A percentile compares a stretch with the other conserved stretches of the same genome.
phyloP scores from a whole-genome alignment of 768 basidiomycete species.

The Lentinula detonsa region DNA sequence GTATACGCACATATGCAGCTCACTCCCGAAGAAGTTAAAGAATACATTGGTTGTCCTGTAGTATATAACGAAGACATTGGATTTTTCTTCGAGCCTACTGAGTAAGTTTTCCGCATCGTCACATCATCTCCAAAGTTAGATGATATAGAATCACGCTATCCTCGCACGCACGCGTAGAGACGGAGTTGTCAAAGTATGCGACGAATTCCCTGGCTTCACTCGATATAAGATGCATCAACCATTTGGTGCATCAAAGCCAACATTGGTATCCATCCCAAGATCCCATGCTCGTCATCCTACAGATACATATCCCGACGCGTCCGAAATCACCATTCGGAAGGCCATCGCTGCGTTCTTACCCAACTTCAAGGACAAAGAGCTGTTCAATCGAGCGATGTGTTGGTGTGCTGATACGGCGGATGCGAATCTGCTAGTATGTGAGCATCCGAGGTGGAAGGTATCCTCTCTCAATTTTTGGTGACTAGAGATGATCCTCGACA shows the following conservation, averaged over 20 bases:
- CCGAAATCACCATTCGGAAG: not conserved
- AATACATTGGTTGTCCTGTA: not conserved
- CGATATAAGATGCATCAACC: not conserved
- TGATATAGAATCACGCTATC: too few species aligned
- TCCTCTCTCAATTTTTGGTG: not conserved
- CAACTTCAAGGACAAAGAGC: not conserved
- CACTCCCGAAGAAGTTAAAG: slow-evolving; percentile 1
- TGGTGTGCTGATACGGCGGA: slow-evolving; percentile 7
- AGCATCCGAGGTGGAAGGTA: slow-evolving; percentile 4
- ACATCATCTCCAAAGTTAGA: not conserved
- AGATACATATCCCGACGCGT: not conserved
- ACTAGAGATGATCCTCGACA: not conserved
- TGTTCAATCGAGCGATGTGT: slow-evolving; percentile 5
- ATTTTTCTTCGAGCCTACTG: slow-evolving; percentile 1
- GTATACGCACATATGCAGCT: slow-evolving; percentile 5
- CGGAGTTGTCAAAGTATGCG: slow-evolving; percentile 3
- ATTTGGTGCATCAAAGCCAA: not conserved
- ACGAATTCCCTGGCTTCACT: slow-evolving; percentile 4
- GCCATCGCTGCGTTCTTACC: not conserved
- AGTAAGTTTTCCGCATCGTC: not conserved
- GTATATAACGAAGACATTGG: slow-evolving; percentile 1
- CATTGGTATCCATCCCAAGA: not conserved
- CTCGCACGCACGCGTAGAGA: not conserved
- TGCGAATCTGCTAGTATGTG: slow-evolving; percentile 5
- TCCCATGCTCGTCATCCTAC: slow-evolving; percentile 5